Evolutionary conservation across 2,329 filamentous ascomycete species (phyloP).

Genomic region (Tolypocladium pustulatum): DNA sequence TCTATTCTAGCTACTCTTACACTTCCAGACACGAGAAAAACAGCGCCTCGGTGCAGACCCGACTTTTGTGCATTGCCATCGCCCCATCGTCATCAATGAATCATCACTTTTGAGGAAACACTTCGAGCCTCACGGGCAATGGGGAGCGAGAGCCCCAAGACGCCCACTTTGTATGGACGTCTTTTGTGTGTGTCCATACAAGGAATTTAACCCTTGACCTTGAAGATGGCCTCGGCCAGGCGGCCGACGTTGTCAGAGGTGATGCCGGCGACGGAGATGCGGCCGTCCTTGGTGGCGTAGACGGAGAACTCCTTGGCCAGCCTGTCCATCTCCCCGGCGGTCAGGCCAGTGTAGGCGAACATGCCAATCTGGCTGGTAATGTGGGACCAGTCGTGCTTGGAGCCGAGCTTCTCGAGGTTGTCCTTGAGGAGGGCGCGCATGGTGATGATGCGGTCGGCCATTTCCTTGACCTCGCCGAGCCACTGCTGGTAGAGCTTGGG

Average conservation of each 20-base stretch:
- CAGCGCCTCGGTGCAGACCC: background rate
- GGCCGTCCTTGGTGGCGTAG: slow-evolving; percentile 88
- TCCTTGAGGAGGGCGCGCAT: slow-evolving; percentile 93
- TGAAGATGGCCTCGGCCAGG: slow-evolving; percentile 75
- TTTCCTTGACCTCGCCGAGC: slow-evolving; percentile 93
- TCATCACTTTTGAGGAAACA: background rate
- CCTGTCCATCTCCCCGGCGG: slow-evolving; percentile 78
- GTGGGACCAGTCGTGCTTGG: slow-evolving; percentile 96
- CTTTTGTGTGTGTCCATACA: no score
- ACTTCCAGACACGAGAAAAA: background rate
- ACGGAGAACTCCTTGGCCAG: slow-evolving; percentile 94
- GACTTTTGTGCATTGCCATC: background rate
- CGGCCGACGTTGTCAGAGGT: slow-evolving; percentile 69
- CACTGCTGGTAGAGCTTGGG: slow-evolving; percentile 81
- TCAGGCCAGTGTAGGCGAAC: slow-evolving; percentile 97
- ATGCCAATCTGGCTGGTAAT: slow-evolving; percentile 99
- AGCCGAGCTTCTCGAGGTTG: slow-evolving; percentile 89
- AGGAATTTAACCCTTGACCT: slow-evolving; percentile 55
- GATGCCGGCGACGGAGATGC: slow-evolving; percentile 79
- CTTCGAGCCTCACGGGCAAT: background rate
- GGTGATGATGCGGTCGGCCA: slow-evolving; percentile 98
- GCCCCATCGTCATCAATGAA: background rate
- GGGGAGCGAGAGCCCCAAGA: background rate
- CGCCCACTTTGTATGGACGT: background rate
- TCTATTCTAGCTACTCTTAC: slow-evolving; percentile 7